Percentiles rank a stretch among this genome's conserved stretches.
These are phyloP conservation scores for Acer negundo DNA, from an alignment of 345 rosid genomes.

Conservation along the genomic window DNA sequence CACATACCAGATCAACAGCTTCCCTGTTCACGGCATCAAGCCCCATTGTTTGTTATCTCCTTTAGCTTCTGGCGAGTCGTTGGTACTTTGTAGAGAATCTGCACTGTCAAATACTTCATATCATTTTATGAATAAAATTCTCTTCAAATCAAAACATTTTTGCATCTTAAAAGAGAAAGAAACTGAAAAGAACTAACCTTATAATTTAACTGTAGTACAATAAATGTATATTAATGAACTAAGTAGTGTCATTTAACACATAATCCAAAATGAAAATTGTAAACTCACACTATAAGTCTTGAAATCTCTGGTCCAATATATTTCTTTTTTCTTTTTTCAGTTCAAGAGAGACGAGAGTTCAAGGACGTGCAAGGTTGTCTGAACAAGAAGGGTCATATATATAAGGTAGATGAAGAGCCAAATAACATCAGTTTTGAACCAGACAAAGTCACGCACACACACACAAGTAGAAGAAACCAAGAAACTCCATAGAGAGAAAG, in stretches of 20 bases:
- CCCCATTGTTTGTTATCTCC: constrained; percentile 14
- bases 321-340: neutral
- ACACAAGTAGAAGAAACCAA: neutral
- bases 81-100: constrained; percentile 19
- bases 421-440: neutral
- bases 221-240: neutral
- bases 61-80: neutral
- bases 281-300: neutral
- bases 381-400: neutral
- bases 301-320: neutral
- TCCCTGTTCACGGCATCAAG: constrained; percentile 35
- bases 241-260: neutral
- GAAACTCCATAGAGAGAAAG: neutral
- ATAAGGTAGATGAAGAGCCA: neutral
- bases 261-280: neutral
- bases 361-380: neutral
- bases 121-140: too few relatives aligned
- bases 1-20: constrained; percentile 36
- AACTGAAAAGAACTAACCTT: neutral
- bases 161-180: neutral
- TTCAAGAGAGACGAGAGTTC: neutral
- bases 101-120: constrained; percentile 15
- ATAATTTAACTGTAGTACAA: neutral
- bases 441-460: too few relatives aligned
- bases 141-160: constrained; percentile 5